Percentiles rank a stretch among this genome's conserved stretches.
Evolutionary conservation across 2,329 filamentous ascomycete genomes (phyloP).

Genomic region (Claviceps cyperi): DNA sequence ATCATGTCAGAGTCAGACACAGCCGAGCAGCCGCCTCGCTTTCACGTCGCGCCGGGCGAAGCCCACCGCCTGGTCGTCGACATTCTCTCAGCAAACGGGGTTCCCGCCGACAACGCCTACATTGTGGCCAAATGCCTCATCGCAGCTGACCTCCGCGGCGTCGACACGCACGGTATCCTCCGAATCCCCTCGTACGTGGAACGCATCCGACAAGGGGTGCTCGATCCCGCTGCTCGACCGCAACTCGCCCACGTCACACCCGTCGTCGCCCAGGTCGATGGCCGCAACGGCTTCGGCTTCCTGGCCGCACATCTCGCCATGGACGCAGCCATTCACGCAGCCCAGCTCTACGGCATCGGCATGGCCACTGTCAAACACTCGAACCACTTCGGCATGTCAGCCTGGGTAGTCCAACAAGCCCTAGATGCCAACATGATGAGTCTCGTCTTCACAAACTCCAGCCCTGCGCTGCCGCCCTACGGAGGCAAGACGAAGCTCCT

Average conservation of each 20-base stretch:
- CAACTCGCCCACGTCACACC: slow-evolving; percentile 49
- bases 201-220: slow-evolving; percentile 54
- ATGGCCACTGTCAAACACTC: slow-evolving; percentile 63
- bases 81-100: slow-evolving; percentile 46
- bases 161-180: slow-evolving; percentile 67
- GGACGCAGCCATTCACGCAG: slow-evolving; percentile 51
- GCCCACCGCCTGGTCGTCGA: slow-evolving; percentile 33
- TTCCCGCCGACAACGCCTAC: slow-evolving; percentile 40
- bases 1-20: not conserved
- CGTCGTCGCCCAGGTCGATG: slow-evolving; percentile 54
- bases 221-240: slow-evolving; percentile 47
- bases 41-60: slow-evolving; percentile 17
- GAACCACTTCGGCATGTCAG: slow-evolving; percentile 75
- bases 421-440: slow-evolving; percentile 57
- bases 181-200: slow-evolving; percentile 66
- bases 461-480: slow-evolving; percentile 57
- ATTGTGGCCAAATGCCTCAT: slow-evolving; percentile 56
- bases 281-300: slow-evolving; percentile 62
- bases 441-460: slow-evolving; percentile 57
- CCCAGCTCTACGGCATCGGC: slow-evolving; percentile 52
- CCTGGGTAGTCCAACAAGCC: slow-evolving; percentile 67
- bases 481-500: slow-evolving; percentile 55
- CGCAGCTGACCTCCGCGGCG: slow-evolving; percentile 60
- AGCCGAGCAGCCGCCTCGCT: not conserved
- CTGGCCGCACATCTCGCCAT: slow-evolving; percentile 54